Conservation (phyloP, 2,329 filamentous ascomycete genomes). For the Trichoderma asperellum region DNA sequence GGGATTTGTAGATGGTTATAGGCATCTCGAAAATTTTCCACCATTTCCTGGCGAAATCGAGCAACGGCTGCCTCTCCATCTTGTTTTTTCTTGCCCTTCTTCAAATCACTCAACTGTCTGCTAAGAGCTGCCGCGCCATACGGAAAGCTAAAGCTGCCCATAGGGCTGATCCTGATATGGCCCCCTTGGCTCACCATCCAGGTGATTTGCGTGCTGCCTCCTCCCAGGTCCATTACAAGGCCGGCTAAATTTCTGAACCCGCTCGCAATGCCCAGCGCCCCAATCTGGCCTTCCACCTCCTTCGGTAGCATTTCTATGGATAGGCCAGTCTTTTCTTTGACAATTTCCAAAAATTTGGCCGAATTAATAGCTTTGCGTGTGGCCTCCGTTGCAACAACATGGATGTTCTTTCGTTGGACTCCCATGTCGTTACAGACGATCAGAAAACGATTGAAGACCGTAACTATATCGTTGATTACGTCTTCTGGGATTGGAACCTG, state of each 20-base stretch:
- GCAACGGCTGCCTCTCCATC: constrained; percentile 51
- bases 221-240: constrained; percentile 73
- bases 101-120: constrained; percentile 54
- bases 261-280: constrained; percentile 68
- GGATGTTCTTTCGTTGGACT: constrained; percentile 35
- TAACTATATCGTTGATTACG: constrained; percentile 37
- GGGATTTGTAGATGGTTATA: constrained; percentile 59
- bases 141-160: constrained; percentile 66
- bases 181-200: constrained; percentile 63
- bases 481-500: constrained; percentile 39
- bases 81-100: constrained; percentile 42
- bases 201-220: constrained; percentile 70
- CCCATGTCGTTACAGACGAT: constrained; percentile 38
- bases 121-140: constrained; percentile 71
- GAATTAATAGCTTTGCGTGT: constrained; percentile 41
- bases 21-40: constrained; percentile 54
- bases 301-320: constrained; percentile 64
- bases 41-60: constrained; percentile 54
- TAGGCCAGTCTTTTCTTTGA: constrained; percentile 62
- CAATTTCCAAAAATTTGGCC: constrained; percentile 40
- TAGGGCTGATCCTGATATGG: constrained; percentile 53
- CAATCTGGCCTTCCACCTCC: constrained; percentile 67
- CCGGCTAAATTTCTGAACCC: constrained; percentile 64
- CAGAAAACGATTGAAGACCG: constrained; percentile 37
- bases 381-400: constrained; percentile 41